These are phyloP conservation scores for Centella asiatica DNA, from an alignment of 129 eudicot genomes.

Conservation along the genomic window DNA sequence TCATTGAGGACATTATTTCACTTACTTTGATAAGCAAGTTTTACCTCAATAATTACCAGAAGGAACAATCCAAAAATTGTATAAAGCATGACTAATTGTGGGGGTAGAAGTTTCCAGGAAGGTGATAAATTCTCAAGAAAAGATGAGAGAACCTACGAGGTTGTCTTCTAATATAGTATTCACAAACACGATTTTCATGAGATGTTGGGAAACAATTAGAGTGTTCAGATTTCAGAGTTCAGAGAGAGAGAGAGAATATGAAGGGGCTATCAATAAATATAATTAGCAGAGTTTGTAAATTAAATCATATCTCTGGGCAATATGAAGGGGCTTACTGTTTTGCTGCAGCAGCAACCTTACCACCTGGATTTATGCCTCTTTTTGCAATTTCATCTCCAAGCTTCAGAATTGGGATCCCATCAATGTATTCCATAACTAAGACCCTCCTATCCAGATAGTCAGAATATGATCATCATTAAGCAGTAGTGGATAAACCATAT, in stretches of 20 bases:
- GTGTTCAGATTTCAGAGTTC: background rate
- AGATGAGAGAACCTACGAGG: too few species aligned
- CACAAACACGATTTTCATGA: too few species aligned
- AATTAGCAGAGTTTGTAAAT: constrained; percentile 12
- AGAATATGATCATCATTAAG: background rate
- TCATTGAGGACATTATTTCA: too few species aligned
- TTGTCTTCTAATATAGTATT: too few species aligned
- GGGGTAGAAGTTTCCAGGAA: too few species aligned
- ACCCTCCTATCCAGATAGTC: constrained; percentile 46
- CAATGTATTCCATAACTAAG: constrained; percentile 87
- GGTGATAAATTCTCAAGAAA: too few species aligned
- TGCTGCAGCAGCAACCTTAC: constrained; percentile 86
- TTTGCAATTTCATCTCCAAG: constrained; percentile 91
- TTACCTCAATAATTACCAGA: too few species aligned
- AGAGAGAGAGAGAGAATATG: background rate
- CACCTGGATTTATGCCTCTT: constrained; percentile 74
- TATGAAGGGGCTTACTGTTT: constrained; percentile 83
- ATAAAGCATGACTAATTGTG: too few species aligned
- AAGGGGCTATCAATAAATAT: background rate
- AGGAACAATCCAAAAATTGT: too few species aligned
- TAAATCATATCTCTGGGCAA: constrained; percentile 26
- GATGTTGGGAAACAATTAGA: too few species aligned
- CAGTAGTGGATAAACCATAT: background rate
- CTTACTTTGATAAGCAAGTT: too few species aligned
- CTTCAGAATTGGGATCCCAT: constrained; percentile 82